Base-by-base conservation (phyloP, 345 rosid species). In the Ceriops zippeliana region DNA sequence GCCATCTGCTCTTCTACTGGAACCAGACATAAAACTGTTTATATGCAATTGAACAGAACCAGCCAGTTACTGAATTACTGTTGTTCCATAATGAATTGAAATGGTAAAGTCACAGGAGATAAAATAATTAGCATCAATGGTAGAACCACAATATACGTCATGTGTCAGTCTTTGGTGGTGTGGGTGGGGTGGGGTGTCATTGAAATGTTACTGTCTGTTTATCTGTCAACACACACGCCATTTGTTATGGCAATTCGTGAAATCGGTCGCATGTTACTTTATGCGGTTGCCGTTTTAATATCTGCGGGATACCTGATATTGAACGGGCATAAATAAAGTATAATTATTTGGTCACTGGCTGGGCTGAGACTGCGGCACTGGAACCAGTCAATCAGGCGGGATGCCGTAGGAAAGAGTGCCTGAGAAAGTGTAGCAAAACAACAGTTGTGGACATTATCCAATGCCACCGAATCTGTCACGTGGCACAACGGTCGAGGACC, bases 401-500 rank as follows among this genome's bases (percentile, higher is more conserved):
- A 31, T 8, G 62, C n/a, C 20, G 5, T 6, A 1, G 32, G 28
- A 53, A 52, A 63, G 63, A 69, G 67, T 75, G 69, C 57, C 66
- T 69, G 52, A 42, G 65, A 69, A 42, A 24, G 68, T 32, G 61
- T 68, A 42, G 49, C 49, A 0, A 71, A 53, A 76, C 71, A 78
- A 34, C 37, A 34, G 82, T 65, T 53, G 78, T 77, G 78, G 75
- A 75, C 80, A 53, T n/a, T 16, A 69, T 68, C 81, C 79, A 51
- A 77, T 77, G 80, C 75, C 73, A 59, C 61, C 69, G 79, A 81
- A 78, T 76, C 81, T 72, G 76, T 73, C 81, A 76, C 76, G 79
- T 76, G 84, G 72, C 86, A 13, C 80, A 70, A 54, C 76, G 74
- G 76, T 69, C 84, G 78, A 80, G 73, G 78, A n/a, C 63, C 66